phyloP scores from a whole-genome alignment of 1,284 basidiomycete species.

The Ustilago esculenta region DNA sequence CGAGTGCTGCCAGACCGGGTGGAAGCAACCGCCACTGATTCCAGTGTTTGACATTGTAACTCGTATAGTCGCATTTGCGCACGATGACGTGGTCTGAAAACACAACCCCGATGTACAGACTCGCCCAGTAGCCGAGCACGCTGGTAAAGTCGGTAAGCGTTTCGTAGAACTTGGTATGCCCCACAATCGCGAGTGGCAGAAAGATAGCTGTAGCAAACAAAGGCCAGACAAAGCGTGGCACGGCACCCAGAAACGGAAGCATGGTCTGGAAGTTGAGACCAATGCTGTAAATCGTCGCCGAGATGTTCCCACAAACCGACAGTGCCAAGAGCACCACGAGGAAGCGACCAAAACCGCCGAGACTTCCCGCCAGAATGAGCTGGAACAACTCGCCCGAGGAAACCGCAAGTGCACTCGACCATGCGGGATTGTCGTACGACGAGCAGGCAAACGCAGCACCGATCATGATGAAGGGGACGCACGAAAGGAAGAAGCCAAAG shows the following conservation, averaged over 20 bases:
- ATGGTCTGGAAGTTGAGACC: conserved; percentile 63
- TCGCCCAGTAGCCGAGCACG: conserved; percentile 76
- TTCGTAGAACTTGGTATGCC: conserved; percentile 73
- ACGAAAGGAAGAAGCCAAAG: conserved; percentile 73
- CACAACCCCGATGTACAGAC: conserved; percentile 74
- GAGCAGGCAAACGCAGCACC: conserved; percentile 71
- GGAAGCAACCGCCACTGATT: conserved; percentile 72
- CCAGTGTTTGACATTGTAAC: conserved; percentile 74
- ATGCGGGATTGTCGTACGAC: conserved; percentile 72
- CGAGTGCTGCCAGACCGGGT: conserved; percentile 71
- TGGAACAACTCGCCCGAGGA: conserved; percentile 77
- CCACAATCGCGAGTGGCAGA: conserved; percentile 74
- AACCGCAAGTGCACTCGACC: conserved; percentile 64
- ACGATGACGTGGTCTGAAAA: conserved; percentile 74
- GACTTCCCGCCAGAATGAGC: conserved; percentile 75
- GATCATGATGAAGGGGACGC: conserved; percentile 72
- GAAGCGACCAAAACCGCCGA: conserved; percentile 81
- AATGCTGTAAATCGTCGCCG: conserved; percentile 73
- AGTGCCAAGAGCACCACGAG: conserved; percentile 82
- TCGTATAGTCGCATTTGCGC: conserved; percentile 69
- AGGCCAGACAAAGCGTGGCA: conserved; percentile 88
- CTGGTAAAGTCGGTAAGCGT: conserved; percentile 72
- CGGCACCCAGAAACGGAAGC: conserved; percentile 78
- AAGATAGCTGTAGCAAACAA: conserved; percentile 80
- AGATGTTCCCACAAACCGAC: conserved; percentile 80